Conservation (phyloP, 2,329 filamentous ascomycete genomes). For the Nemania diffusa region DNA sequence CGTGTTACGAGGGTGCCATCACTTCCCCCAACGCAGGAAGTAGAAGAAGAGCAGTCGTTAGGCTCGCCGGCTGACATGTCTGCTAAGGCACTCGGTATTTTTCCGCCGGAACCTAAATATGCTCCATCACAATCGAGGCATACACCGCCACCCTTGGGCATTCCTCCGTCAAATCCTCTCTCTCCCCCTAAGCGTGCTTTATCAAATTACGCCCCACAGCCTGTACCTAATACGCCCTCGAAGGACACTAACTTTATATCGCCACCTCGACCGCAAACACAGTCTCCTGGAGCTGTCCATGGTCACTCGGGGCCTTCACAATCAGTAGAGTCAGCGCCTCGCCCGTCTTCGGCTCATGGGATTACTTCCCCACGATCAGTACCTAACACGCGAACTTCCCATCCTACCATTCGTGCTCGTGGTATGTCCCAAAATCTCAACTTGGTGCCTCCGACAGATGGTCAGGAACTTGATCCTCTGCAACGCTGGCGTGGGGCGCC, state of each 20-base stretch:
- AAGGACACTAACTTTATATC: slow-evolving; percentile 59
- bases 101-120: slow-evolving; percentile 52
- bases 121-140: slow-evolving; percentile 55
- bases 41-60: slow-evolving; percentile 66
- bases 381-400: slow-evolving; percentile 34
- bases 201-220: slow-evolving; percentile 63
- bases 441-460: slow-evolving; percentile 71
- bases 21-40: slow-evolving; percentile 69
- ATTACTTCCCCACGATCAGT: slow-evolving; percentile 53
- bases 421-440: slow-evolving; percentile 66
- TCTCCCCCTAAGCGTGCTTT: slow-evolving; percentile 67
- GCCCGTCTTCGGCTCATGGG: slow-evolving; percentile 65
- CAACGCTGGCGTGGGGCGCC: slow-evolving; percentile 92
- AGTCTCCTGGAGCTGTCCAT: slow-evolving; percentile 65
- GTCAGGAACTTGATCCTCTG: slow-evolving; percentile 77
- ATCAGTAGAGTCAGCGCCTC: slow-evolving; percentile 58
- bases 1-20: slow-evolving; percentile 65
- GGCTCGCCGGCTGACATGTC: slow-evolving; percentile 43
- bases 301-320: slow-evolving; percentile 50
- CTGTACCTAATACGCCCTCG: slow-evolving; percentile 47
- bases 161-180: slow-evolving; percentile 54
- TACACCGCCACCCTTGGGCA: slow-evolving; percentile 61
- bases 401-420: slow-evolving; percentile 55
- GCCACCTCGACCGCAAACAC: slow-evolving; percentile 69
- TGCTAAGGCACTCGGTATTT: slow-evolving; percentile 39